A percentile compares a stretch with the other conserved stretches of the same genome.
Evolutionary conservation across 192 early-diverging fungal genomes (phyloP).

Genomic region (Coemansia sp.): DNA sequence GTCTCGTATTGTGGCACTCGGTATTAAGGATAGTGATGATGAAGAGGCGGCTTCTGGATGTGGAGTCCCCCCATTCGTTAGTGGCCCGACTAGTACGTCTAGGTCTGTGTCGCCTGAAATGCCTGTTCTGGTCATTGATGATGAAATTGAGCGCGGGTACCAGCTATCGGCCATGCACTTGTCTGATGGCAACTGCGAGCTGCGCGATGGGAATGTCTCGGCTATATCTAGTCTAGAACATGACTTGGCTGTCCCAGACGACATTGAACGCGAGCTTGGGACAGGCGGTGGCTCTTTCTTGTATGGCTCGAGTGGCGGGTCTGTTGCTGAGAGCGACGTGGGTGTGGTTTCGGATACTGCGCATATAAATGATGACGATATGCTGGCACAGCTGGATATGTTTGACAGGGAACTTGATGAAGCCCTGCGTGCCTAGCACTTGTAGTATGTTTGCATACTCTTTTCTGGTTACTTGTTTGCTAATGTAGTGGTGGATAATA

Average conservation of each 20-base stretch:
- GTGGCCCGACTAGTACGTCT: background rate
- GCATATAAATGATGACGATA: slow-evolving; percentile 6
- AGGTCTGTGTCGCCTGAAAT: slow-evolving; percentile 43
- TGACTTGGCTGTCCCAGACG: background rate
- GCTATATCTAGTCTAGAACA: no score
- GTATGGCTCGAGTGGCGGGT: no score
- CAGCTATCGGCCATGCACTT: background rate
- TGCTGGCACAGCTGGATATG: slow-evolving; percentile 49
- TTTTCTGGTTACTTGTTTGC: no score
- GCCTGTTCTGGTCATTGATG: slow-evolving; percentile 34
- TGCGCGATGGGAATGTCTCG: background rate
- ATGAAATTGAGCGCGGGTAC: background rate
- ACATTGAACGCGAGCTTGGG: background rate
- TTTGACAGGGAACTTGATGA: slow-evolving; percentile 53
- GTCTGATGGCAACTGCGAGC: background rate
- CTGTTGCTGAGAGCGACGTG: background rate
- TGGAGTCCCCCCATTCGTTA: background rate
- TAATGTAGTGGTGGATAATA: no score
- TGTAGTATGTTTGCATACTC: no score
- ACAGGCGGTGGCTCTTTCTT: background rate
- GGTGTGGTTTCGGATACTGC: background rate
- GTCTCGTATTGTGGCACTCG: slow-evolving; percentile 23
- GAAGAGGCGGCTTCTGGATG: background rate
- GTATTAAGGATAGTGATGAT: slow-evolving; percentile 4
- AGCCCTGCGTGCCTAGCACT: slow-evolving; percentile 10